Evolutionary conservation across 164 flowering plant species (phyloP), one percentile per base, ranked within the genome.

Genomic region (Umbellularia californica): DNA sequence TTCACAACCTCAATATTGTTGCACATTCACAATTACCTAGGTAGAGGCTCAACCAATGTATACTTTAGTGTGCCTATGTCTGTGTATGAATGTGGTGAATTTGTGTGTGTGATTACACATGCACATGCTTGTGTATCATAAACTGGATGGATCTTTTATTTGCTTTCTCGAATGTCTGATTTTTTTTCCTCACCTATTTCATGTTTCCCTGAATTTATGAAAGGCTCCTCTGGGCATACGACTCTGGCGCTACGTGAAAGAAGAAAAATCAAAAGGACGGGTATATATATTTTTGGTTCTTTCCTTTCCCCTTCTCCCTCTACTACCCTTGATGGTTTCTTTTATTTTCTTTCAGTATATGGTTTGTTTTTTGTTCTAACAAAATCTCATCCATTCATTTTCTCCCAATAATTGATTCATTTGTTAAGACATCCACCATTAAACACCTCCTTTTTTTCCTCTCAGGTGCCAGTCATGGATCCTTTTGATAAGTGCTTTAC

Each of bases 181-280:
- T 20, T 66, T 17, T 66, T n/a, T 75, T 65, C 23, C 58, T 69
- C 5, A 55, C 60, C 47, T 41, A 41, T 41, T 41, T 41, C 47
- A 55, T 47, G 20, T 41, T 69, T 50, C 5, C 74, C 64, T 81
- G 62, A 10, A 70, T 74, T 79, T 72, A 64, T 71, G 51, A 6
- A 74, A 94, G 98, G 94, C 92, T 76, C 93, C 92, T 20, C 72
- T 94, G 72, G 98, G 95, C 75, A 50, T 82, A 66, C 87, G 98
- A 72, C 62, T 94, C 6, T 84, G 82, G 89, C 86, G 85, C 27
- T 71, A 83, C 71, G 22, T 80, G 23, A 83, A 75, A 72, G 87
- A 87, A 87, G 89, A 88, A 82, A 67, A 79, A 22, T 71, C 82
- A n/a, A 84, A 77, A 78, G 90, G 92, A 79, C 85, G 79, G 83